phyloP scores from a whole-genome alignment of 2,329 filamentous ascomycete genomes.

The Pseudofabraea citricarpa region DNA sequence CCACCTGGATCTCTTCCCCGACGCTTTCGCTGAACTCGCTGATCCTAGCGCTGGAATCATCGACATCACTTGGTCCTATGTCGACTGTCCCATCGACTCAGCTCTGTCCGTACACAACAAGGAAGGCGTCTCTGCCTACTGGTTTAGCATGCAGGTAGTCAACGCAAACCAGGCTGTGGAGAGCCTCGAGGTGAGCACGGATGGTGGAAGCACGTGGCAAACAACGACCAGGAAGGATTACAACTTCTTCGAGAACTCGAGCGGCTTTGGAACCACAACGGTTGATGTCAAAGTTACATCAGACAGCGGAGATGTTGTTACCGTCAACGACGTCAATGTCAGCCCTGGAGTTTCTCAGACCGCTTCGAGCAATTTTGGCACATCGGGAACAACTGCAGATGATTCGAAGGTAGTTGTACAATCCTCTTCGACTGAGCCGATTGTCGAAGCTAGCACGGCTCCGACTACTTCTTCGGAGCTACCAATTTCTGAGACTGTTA shows the following conservation, averaged over 20 bases:
- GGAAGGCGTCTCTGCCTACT: slow-evolving; percentile 43
- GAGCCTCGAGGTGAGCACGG: slow-evolving; percentile 55
- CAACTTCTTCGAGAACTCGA: slow-evolving; percentile 58
- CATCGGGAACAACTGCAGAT: no score
- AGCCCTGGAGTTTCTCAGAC: slow-evolving; percentile 11
- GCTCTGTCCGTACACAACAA: slow-evolving; percentile 49
- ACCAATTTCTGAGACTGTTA: no score
- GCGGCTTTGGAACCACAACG: slow-evolving; percentile 48
- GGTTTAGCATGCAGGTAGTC: slow-evolving; percentile 61
- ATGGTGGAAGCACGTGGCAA: slow-evolving; percentile 55
- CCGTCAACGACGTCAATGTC: slow-evolving; percentile 46
- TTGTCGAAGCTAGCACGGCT: no score
- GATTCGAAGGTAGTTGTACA: no score
- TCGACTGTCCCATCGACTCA: slow-evolving; percentile 45
- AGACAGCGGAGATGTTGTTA: slow-evolving; percentile 42
- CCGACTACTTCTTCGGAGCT: no score
- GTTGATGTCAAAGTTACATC: slow-evolving; percentile 54
- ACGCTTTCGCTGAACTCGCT: slow-evolving; percentile 44
- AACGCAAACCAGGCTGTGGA: slow-evolving; percentile 54
- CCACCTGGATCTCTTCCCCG: slow-evolving; percentile 50
- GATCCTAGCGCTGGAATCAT: slow-evolving; percentile 41
- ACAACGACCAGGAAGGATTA: slow-evolving; percentile 47
- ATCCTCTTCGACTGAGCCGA: no score
- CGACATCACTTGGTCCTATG: slow-evolving; percentile 42
- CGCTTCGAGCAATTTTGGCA: slow-evolving; percentile 21